Conservation (phyloP, 805 yeast species). For the Kodamaea fukazawae region DNA sequence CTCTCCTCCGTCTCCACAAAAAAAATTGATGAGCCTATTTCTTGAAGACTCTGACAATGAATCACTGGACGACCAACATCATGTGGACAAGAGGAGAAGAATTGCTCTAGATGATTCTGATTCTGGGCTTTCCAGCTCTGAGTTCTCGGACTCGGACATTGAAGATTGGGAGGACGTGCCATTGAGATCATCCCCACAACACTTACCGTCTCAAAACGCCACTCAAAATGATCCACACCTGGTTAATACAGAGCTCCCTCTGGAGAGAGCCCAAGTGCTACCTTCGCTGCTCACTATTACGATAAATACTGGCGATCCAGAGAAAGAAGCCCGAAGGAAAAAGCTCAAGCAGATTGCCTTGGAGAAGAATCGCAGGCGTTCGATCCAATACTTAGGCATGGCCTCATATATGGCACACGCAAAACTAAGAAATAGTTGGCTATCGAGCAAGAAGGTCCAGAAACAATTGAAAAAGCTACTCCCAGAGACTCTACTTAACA, state of each 20-base stretch:
- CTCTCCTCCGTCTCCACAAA: background rate
- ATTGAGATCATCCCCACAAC: background rate
- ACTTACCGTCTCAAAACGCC: too few species aligned
- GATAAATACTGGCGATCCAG: background rate
- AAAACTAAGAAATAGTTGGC: constrained; percentile 19
- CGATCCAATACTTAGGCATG: constrained; percentile 21
- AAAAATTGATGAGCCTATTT: constrained; percentile 5
- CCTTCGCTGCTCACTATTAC: constrained; percentile 2
- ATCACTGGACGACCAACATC: constrained; percentile 1
- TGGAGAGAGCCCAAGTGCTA: too few species aligned
- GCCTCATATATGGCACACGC: constrained; percentile 22
- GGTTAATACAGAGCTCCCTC: too few species aligned
- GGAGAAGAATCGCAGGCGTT: constrained; percentile 12
- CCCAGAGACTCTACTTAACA: constrained; percentile 19
- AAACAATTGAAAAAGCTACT: constrained; percentile 23
- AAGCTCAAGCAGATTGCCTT: constrained; percentile 9
- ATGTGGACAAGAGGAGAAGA: background rate
- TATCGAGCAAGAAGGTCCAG: constrained; percentile 18
- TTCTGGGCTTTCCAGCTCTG: background rate
- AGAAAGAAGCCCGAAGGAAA: constrained; percentile 6
- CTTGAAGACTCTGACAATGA: constrained; percentile 7
- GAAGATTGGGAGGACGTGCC: constrained; percentile 13
- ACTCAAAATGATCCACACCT: too few species aligned
- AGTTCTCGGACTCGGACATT: constrained; percentile 5
- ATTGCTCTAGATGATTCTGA: background rate